Percentiles rank a stretch among this genome's conserved stretches.
These are phyloP conservation scores for Globisporangium sylvaticum DNA, from an alignment of 352 stramenopile species.

Conservation along the genomic window DNA sequence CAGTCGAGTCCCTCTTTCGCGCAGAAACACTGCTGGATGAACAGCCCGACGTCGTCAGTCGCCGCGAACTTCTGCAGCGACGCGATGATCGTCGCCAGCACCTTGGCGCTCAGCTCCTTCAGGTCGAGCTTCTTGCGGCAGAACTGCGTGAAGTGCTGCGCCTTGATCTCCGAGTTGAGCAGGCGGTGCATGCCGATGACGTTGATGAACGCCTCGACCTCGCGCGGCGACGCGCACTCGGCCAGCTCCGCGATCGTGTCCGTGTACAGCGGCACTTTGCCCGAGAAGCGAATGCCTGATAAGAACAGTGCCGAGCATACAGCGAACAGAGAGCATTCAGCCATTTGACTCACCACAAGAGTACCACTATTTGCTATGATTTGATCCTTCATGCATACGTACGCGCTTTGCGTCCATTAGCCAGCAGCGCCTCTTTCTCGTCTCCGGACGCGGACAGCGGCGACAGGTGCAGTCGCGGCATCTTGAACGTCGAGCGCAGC, in stretches of 20 bases:
- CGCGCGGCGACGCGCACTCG: conserved; percentile 27
- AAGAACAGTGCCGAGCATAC: background rate
- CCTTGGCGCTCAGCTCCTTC: conserved; percentile 26
- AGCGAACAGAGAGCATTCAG: background rate
- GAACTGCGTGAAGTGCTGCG: conserved; percentile 69
- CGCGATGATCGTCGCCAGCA: conserved; percentile 48
- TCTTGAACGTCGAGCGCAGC: conserved; percentile 58
- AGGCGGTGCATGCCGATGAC: conserved; percentile 47
- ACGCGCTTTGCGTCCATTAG: conserved; percentile 35
- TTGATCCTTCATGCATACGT: conserved; percentile 7
- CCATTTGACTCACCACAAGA: background rate
- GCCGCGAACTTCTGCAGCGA: conserved; percentile 52
- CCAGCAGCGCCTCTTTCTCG: conserved; percentile 53
- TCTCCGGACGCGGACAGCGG: conserved; percentile 32
- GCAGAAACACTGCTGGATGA: conserved; percentile 57
- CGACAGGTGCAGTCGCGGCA: conserved; percentile 36
- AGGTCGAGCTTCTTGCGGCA: conserved; percentile 39
- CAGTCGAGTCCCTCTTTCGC: conserved; percentile 33
- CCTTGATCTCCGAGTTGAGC: conserved; percentile 70
- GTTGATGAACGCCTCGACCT: conserved; percentile 63
- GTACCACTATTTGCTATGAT: background rate
- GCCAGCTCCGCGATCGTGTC: conserved; percentile 54
- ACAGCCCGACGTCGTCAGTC: conserved; percentile 42
- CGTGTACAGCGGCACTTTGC: conserved; percentile 64
- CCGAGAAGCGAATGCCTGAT: conserved; percentile 47